Percentiles rank a stretch among this genome's conserved stretches.
These are phyloP conservation scores for Harringtonia aguacate DNA, from an alignment of 2,329 filamentous ascomycete species.

Conservation along the genomic window DNA sequence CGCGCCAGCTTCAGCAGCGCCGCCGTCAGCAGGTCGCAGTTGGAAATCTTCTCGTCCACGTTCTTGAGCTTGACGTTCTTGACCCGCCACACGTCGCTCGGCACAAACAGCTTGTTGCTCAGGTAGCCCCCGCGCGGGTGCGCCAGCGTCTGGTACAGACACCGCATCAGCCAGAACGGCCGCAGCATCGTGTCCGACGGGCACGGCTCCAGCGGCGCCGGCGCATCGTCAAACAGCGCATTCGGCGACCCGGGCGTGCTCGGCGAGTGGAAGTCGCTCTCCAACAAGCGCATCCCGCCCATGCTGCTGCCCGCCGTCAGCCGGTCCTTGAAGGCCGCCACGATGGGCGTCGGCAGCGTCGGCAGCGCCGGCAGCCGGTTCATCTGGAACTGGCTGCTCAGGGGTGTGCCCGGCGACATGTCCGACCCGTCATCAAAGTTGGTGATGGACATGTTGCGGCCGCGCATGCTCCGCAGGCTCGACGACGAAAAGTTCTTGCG, in stretches of 20 bases:
- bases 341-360: constrained; percentile 56
- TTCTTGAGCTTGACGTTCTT: constrained; percentile 88
- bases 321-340: constrained; percentile 49
- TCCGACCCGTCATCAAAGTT: constrained; percentile 53
- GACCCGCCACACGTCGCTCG: constrained; percentile 85
- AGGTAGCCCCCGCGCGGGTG: constrained; percentile 89
- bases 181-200: constrained; percentile 81
- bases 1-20: constrained; percentile 72
- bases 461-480: constrained; percentile 60
- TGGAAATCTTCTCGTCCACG: constrained; percentile 85
- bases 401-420: constrained; percentile 62
- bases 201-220: constrained; percentile 78
- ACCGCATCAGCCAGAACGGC: constrained; percentile 96
- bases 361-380: constrained; percentile 44
- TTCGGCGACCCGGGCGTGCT: constrained; percentile 53
- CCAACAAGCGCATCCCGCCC: constrained; percentile 71
- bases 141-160: constrained; percentile 81
- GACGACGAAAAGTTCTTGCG: constrained; percentile 62
- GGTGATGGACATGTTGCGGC: constrained; percentile 60
- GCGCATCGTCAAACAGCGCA: constrained; percentile 50
- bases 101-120: constrained; percentile 84
- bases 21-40: constrained; percentile 83
- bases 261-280: constrained; percentile 67
- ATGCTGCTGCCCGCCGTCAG: constrained; percentile 42
- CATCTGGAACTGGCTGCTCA: constrained; percentile 54